Conservation (phyloP, 2,329 filamentous ascomycete genomes). For the Fusarium keratoplasticum region DNA sequence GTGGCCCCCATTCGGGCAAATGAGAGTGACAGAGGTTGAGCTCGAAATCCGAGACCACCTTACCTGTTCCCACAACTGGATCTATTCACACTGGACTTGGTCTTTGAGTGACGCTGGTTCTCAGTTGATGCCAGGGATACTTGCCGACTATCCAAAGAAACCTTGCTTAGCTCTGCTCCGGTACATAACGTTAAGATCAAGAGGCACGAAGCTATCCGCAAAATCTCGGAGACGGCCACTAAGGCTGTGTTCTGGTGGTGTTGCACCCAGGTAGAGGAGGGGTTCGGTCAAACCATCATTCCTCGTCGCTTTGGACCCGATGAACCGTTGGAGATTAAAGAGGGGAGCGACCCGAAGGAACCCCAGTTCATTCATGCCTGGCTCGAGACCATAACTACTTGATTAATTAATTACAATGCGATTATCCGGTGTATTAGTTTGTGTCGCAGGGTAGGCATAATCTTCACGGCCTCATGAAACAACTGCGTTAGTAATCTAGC, state of each 20-base stretch:
- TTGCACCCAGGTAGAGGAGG: neutral
- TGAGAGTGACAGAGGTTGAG: slow-evolving; percentile 3
- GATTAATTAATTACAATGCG: too few species aligned
- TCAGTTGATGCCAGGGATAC: neutral
- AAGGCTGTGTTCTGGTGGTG: neutral
- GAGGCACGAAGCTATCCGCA: neutral
- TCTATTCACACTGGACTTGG: slow-evolving; percentile 8
- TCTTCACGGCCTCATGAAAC: too few species aligned
- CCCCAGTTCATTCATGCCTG: too few species aligned
- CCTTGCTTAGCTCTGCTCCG: neutral
- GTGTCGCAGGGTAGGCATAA: too few species aligned
- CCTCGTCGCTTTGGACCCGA: neutral
- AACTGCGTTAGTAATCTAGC: too few species aligned
- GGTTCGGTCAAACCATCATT: neutral
- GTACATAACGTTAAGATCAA: neutral
- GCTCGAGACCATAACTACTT: too few species aligned
- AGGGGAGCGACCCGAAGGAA: too few species aligned
- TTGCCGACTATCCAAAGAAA: neutral
- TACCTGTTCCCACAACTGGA: slow-evolving; percentile 6
- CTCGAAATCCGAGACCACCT: slow-evolving; percentile 9
- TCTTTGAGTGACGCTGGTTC: neutral
- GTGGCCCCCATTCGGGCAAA: slow-evolving; percentile 2
- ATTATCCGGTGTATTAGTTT: too few species aligned
- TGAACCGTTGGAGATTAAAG: too few species aligned
- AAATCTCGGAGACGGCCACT: neutral